phyloP scores from a whole-genome alignment of 176 grass and related monocot genomes.

The Triticum turgidum region DNA sequence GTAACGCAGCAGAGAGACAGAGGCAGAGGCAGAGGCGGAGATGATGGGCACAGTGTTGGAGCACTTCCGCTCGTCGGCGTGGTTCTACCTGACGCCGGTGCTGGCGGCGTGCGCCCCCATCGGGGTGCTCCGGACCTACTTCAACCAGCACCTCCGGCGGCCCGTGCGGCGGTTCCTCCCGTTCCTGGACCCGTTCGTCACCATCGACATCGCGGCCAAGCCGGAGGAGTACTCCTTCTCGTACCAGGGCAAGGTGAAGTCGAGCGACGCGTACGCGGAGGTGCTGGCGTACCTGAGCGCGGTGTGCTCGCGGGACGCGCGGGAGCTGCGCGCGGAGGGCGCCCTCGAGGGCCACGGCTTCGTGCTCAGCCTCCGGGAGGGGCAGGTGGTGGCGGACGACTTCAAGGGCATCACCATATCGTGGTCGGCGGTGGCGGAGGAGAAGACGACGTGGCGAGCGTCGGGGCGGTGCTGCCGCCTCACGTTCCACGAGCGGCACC shows the following conservation, averaged over 20 bases:
- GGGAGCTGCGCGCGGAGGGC: no score
- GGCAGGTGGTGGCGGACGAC: no score
- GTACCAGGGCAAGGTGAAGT: not conserved
- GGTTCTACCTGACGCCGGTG: not conserved
- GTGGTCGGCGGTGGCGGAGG: no score
- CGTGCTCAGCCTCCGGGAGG: no score
- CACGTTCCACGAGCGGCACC: no score
- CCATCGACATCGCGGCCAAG: not conserved
- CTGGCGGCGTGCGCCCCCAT: not conserved
- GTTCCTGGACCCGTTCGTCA: conserved; percentile 26
- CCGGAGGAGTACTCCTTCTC: not conserved
- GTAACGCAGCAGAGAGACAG: not conserved
- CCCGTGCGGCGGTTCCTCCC: not conserved
- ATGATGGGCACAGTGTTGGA: not conserved
- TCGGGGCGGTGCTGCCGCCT: no score
- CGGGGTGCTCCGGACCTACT: not conserved
- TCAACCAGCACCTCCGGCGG: conserved; percentile 7
- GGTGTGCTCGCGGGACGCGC: no score
- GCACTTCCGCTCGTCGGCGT: not conserved
- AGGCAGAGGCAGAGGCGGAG: not conserved
- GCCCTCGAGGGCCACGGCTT: no score
- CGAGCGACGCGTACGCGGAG: no score
- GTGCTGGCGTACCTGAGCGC: no score
- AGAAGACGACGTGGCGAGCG: no score
- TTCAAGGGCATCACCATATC: no score